Evolutionary conservation across 2,329 filamentous ascomycete species (phyloP), one percentile per base, ranked within the genome.

Genomic region (Fusarium piperis): DNA sequence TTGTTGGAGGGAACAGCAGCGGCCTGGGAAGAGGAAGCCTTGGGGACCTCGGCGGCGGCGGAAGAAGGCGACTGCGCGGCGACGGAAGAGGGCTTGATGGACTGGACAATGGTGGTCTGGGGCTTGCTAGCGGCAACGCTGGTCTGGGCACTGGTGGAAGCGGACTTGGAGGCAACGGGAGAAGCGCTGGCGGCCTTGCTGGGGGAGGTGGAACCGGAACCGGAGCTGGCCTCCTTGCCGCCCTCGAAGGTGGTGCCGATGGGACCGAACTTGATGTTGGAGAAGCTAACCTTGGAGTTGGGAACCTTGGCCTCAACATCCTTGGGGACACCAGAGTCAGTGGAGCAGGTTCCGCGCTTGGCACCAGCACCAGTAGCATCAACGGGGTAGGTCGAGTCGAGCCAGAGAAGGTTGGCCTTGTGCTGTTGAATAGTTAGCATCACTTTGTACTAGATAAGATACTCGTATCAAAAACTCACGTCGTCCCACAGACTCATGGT

Each of bases 371-470:
- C 72, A 57, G 82, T 84, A 15, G 81, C 72, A 70, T 82, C 76
- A 68, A 83, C 82, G 41, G 91, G 90, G 83, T 87, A 91, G 78
- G 82, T 87, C 62, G 87, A 88, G 83, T 93, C 91, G 72, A 94
- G 87, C 92, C 92, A 94, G 74, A 91, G 86, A 90, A 93, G 93
- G 82, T 91, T 86, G 76, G 87, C 82, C 64, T 86, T 80, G 80
- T 92, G 87, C 78, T 79, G n/a, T 12, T 20, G 3, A 11, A 9
- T 36, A 39, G 44, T 62, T 32, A 62, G 48, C 15, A 30, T 13
- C 57, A 26, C n/a, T 56, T 28, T 23, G 4, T 16, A 4, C 13
- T 13, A 26, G 35, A 20, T 18, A 12, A 15, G 2, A 10, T 30
- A 32, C 6, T 1, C 2, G 23, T 26, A 18, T 12, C 16, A 11